A percentile compares a stretch with the other conserved stretches of the same genome.
Conservation (phyloP, 495 filamentous ascomycete genomes). For the Tetracladium marchalianum region DNA sequence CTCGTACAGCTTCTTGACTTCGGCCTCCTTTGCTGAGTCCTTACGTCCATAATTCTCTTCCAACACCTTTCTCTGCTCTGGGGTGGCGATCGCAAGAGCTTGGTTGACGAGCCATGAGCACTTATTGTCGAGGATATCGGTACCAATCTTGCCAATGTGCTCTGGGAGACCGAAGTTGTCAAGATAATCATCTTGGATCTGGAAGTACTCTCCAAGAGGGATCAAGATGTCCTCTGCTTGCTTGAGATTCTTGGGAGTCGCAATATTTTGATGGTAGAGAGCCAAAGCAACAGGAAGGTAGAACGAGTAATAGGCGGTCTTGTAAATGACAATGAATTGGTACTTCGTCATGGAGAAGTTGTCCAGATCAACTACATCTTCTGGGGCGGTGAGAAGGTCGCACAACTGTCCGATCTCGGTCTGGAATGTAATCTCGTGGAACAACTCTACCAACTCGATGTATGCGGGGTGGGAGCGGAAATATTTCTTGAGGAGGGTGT, state of each 20-base stretch:
- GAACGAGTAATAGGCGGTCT: conserved; percentile 98
- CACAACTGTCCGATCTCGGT: conserved; percentile 92
- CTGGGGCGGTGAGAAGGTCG: conserved; percentile 91
- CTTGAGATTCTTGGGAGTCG: conserved; percentile 75
- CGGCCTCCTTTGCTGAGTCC: conserved; percentile 65
- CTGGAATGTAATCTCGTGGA: conserved; percentile 87
- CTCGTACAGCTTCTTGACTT: conserved; percentile 78
- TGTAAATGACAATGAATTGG: conserved; percentile 97
- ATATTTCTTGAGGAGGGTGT: conserved; percentile 81
- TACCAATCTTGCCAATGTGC: conserved; percentile 93
- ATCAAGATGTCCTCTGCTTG: conserved; percentile 86
- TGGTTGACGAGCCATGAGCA: conserved; percentile 97
- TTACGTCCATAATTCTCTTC: conserved; percentile 87
- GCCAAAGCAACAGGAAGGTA: conserved; percentile 95
- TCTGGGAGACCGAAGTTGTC: conserved; percentile 91
- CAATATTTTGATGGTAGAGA: conserved; percentile 68
- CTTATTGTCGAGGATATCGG: conserved; percentile 98
- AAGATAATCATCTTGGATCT: conserved; percentile 96
- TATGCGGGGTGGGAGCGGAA: conserved; percentile 81
- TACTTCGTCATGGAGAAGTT: conserved; percentile 95
- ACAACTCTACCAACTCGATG: conserved; percentile 83
- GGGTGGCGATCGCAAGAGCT: conserved; percentile 64
- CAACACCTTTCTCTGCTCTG: conserved; percentile 72
- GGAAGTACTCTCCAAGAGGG: conserved; percentile 98
- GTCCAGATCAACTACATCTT: conserved; percentile 80